Conservation (phyloP, 257 asterid species). For the Euphrasia confusa region DNA sequence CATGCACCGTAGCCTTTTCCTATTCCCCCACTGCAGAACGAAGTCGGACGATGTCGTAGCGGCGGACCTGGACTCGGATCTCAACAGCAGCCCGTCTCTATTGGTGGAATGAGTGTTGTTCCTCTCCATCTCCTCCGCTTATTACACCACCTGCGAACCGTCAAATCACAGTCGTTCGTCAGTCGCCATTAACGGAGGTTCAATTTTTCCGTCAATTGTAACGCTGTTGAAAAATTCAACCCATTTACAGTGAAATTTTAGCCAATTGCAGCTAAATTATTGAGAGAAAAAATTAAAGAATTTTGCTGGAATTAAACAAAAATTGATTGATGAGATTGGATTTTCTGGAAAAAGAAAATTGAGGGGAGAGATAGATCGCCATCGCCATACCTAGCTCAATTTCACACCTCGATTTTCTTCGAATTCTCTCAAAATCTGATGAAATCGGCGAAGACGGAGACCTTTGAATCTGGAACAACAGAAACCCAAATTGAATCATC, state of each 20-base stretch:
- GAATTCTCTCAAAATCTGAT: conserved; percentile 14
- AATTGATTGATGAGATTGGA: conserved; percentile 18
- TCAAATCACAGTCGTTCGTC: conserved; percentile 17
- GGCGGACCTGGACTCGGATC: conserved; percentile 50
- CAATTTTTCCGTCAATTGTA: conserved; percentile 15
- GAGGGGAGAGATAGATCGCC: neutral
- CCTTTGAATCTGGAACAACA: conserved; percentile 30
- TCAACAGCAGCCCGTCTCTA: conserved; percentile 44
- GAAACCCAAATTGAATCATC: conserved; percentile 10
- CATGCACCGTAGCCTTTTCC: conserved; percentile 76
- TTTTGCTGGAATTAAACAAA: neutral
- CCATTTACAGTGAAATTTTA: neutral
- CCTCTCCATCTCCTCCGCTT: conserved; percentile 56
- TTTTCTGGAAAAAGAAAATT: conserved; percentile 19
- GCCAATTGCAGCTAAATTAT: conserved; percentile 24
- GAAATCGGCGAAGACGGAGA: conserved; percentile 20
- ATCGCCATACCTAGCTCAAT: conserved; percentile 31
- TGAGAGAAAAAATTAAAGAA: neutral
- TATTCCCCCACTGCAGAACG: conserved; percentile 80
- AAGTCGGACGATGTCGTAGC: conserved; percentile 61
- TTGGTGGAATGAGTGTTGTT: conserved; percentile 34
- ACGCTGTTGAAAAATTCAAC: too few relatives aligned
- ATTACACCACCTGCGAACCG: conserved; percentile 30
- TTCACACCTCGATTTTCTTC: conserved; percentile 8
- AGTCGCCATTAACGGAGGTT: conserved; percentile 25